phyloP scores from a whole-genome alignment of 75 land plant genomes.

The Sequoia sempervirens region DNA sequence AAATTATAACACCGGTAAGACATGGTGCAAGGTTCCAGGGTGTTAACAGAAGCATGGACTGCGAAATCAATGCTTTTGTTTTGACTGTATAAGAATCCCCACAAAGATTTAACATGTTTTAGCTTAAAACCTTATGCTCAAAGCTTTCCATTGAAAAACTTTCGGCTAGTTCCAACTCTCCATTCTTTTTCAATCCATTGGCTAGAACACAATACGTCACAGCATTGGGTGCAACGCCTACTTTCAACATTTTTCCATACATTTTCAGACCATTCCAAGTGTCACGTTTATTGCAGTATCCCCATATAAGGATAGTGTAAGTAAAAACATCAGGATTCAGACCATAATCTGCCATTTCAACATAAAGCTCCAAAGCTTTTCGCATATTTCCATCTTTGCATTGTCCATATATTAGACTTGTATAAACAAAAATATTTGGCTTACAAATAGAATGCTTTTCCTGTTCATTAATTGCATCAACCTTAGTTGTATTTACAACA shows the following conservation, averaged over 20 bases:
- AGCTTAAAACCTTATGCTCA: not conserved
- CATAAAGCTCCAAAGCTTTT: constrained; percentile 16
- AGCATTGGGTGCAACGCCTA: not conserved
- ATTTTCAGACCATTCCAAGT: constrained; percentile 17
- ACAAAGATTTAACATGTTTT: not conserved
- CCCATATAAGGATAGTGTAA: constrained; percentile 37
- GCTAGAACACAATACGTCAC: constrained; percentile 4
- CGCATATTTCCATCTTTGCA: constrained; percentile 14
- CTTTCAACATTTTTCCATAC: not conserved
- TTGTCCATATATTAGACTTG: constrained; percentile 16
- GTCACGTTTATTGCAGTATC: constrained; percentile 26
- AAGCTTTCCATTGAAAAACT: not conserved
- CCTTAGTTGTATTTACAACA: not conserved
- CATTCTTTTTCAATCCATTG: not conserved
- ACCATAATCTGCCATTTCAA: constrained; percentile 22
- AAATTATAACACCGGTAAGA: not conserved
- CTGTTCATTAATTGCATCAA: not conserved
- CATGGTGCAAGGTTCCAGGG: not conserved
- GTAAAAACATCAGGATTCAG: constrained; percentile 34
- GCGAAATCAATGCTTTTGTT: not conserved
- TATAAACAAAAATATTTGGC: constrained; percentile 21
- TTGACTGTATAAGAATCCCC: not conserved
- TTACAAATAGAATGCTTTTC: constrained; percentile 5
- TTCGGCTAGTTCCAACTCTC: not conserved
- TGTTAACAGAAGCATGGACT: not conserved